Evolutionary conservation across 2,329 filamentous ascomycete genomes (phyloP).

Genomic region (Trichophyton rubrum): DNA sequence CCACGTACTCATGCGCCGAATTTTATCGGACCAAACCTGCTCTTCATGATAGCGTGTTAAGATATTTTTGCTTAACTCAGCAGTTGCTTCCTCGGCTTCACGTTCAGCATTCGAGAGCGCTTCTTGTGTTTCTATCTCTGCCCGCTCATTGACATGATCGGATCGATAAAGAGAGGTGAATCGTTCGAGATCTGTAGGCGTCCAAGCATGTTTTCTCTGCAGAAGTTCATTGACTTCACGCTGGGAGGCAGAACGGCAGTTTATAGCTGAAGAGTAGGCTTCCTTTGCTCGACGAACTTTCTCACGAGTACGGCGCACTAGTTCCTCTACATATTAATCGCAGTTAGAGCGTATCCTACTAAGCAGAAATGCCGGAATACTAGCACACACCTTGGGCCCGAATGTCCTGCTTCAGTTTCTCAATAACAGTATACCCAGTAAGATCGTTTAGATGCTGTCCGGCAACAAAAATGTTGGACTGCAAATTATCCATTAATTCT

Average conservation of each 20-base stretch:
- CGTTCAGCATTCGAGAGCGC: conserved; percentile 63
- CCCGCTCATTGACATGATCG: conserved; percentile 86
- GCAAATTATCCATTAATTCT: conserved; percentile 74
- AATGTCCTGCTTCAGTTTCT: conserved; percentile 70
- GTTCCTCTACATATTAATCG: conserved; percentile 33
- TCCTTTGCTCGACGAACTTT: conserved; percentile 59
- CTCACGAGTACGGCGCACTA: conserved; percentile 43
- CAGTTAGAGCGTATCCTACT: conserved; percentile 6
- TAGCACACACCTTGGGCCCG: conserved; percentile 43
- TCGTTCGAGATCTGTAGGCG: conserved; percentile 71
- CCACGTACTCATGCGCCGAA: conserved; percentile 92
- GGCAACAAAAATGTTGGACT: conserved; percentile 71
- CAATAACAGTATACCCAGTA: conserved; percentile 87
- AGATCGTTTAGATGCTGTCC: conserved; percentile 85
- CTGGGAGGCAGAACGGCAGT: conserved; percentile 73
- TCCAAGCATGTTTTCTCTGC: conserved; percentile 89
- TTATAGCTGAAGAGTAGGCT: conserved; percentile 70
- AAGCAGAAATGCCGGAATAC: neutral
- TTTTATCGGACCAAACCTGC: conserved; percentile 98
- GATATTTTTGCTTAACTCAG: conserved; percentile 67
- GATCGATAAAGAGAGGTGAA: conserved; percentile 87
- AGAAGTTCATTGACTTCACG: conserved; percentile 90
- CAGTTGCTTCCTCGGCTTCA: conserved; percentile 63
- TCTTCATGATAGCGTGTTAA: conserved; percentile 93
- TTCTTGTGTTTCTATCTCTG: conserved; percentile 60